Conservation (phyloP, 257 asterid genomes). For the Solanum okadae region DNA sequence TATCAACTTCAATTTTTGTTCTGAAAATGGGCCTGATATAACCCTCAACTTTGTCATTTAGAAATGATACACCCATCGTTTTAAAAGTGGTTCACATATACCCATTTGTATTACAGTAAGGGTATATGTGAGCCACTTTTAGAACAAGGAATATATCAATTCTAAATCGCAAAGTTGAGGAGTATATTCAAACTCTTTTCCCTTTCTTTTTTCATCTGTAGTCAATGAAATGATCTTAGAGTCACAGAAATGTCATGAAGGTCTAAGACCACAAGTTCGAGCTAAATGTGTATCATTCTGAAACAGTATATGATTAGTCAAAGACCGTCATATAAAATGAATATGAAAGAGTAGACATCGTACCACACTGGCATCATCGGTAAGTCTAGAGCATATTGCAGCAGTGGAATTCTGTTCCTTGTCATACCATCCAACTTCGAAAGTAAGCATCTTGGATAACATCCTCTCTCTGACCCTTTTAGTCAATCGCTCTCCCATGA, state of each 20-base stretch:
- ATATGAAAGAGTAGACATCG: neutral
- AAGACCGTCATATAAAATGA: neutral
- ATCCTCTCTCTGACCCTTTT: slow-evolving; percentile 76
- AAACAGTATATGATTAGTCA: neutral
- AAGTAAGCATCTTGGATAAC: slow-evolving; percentile 78
- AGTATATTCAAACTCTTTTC: neutral
- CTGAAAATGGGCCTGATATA: neutral
- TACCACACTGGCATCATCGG: slow-evolving; percentile 92
- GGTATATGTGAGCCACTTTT: neutral
- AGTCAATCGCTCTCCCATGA: slow-evolving; percentile 87
- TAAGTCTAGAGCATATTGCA: slow-evolving; percentile 69
- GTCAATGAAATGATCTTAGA: neutral
- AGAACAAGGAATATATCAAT: neutral
- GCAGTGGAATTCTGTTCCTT: slow-evolving; percentile 67
- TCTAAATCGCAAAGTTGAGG: neutral
- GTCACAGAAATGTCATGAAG: neutral
- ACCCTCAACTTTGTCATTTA: neutral
- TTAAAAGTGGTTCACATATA: neutral
- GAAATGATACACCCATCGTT: neutral
- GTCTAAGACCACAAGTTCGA: neutral
- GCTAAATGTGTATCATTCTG: neutral
- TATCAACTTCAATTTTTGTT: neutral
- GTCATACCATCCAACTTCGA: slow-evolving; percentile 93
- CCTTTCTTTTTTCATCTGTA: neutral
- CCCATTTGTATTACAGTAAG: neutral